A percentile compares a stretch with the other conserved stretches of the same genome.
phyloP scores from a whole-genome alignment of 2,329 filamentous ascomycete genomes.

The Alternaria dauci region DNA sequence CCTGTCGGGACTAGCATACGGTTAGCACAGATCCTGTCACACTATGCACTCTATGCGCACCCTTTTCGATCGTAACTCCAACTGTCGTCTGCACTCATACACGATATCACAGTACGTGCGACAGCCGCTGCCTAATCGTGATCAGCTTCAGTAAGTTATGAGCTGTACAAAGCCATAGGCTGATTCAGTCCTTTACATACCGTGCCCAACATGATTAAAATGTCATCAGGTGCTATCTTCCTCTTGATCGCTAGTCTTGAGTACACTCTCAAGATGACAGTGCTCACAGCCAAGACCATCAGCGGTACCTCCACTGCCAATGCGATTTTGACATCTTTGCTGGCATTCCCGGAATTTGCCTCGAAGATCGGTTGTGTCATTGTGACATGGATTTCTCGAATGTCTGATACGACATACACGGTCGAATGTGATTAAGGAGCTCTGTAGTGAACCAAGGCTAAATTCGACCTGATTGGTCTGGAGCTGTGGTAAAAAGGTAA shows the following conservation, averaged over 20 bases:
- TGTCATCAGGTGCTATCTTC: slow-evolving; percentile 34
- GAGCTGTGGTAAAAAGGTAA: slow-evolving; percentile 4
- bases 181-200: slow-evolving; percentile 12
- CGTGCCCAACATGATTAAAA: slow-evolving; percentile 33
- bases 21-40: background rate
- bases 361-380: slow-evolving; percentile 8
- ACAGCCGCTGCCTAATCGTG: slow-evolving; percentile 27
- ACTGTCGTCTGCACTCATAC: slow-evolving; percentile 38
- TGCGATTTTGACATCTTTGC: slow-evolving; percentile 20
- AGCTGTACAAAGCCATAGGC: background rate
- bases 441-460: background rate
- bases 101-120: slow-evolving; percentile 35
- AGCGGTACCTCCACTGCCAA: slow-evolving; percentile 38
- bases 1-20: slow-evolving; percentile 25
- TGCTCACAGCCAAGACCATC: slow-evolving; percentile 32
- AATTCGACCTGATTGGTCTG: background rate
- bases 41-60: slow-evolving; percentile 9
- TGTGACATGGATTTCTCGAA: background rate
- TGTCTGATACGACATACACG: slow-evolving; percentile 11
- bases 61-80: slow-evolving; percentile 37
- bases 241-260: slow-evolving; percentile 35
- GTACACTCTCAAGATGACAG: slow-evolving; percentile 35
- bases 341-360: slow-evolving; percentile 15
- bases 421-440: background rate
- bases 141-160: slow-evolving; percentile 12